Evolutionary conservation across 306 rosid species (phyloP), one percentile per base, ranked within the genome.

Genomic region (Adenanthera pavonina): DNA sequence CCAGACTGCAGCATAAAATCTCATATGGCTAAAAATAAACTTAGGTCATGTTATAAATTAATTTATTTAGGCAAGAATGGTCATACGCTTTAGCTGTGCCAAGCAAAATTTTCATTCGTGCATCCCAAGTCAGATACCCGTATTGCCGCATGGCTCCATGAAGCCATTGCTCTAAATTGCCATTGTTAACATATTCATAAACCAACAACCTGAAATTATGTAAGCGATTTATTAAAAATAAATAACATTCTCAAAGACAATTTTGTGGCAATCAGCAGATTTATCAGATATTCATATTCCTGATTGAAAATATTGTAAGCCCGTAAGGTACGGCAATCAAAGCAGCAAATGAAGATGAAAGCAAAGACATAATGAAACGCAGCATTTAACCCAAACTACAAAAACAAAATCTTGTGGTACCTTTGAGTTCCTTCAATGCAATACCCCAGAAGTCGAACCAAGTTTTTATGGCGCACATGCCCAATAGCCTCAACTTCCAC

Each of bases 401-500:
- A 67, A 65, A 15, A 49, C 15, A 65, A 76, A 71, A 51, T 12
- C 74, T 19, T 70, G 40, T 60, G 14, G 51, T 81, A 94, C 98
- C 98, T 89, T 74, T 92, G 93, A 5, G 89, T 92, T 72, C 98
- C 98, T 90, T 94, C 98, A 15, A 94, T 71, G 84, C 98, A 92
- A 81, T 85, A 94, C 38, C 98, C 98, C 71, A 94, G 74, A 76
- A 94, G 92, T 53, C 98, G 86, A 84, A 92, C 97, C 84, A 94
- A 86, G 84, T 94, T 92, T 86, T 94, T 94, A 76, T 94, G 98
- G 73, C 98, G 88, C 64, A 94, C 95, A 46, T 94, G 97, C 67
- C 98, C 97, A 56, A 94, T 90, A 38, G 98, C 98, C 86, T 92
- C 98, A 80, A 90, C 98, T 87, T 92, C 98, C 83, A 85, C 94